Evolutionary conservation across 2,329 filamentous ascomycete genomes (phyloP), one percentile per base, ranked within the genome.

Genomic region (Xylariaceae sp.): DNA sequence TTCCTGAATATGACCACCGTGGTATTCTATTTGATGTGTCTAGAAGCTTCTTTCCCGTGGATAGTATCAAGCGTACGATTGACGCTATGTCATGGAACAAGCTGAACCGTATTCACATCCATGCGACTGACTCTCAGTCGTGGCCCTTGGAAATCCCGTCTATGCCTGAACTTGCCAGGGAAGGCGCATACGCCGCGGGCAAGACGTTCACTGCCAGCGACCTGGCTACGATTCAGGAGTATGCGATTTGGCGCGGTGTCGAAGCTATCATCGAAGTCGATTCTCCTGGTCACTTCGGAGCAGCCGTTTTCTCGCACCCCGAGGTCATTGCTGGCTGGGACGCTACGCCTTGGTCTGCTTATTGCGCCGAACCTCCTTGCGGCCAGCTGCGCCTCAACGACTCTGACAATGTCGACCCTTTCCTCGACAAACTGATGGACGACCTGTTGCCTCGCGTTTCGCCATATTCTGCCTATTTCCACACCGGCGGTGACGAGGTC

Each of bases 401-500:
- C 47, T 71, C 82, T 1, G 77, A 71, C 1, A 89, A 92, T 1
- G 88, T 94, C 1, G 78, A 85, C 59, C 70, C 76, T 1, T 95
- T 95, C 66, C 68, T 95, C 11, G 79, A 86, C 49, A 85, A 69
- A 35, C 69, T 95, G 12, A 86, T 90, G 59, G 75, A 76, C n/a
- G 90, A 95, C 63, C 64, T 95, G 19, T 72, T 95, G 46, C 89
- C 90, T 12, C 78, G 89, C 27, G 67, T 90, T 11, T 71, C 74
- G 9, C 82, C 85, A 0, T 89, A 89, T 66, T 77, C 85, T 2
- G 72, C 81, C 6, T 82, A 92, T 70, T 95, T 92, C 74, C 90
- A 95, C 70, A 87, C 87, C 1, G 90, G 90, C 40, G 90, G 90
- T 47, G 90, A 95, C 62, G 90, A 95, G 72, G 82, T 95, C 53